phyloP scores from a whole-genome alignment of 495 filamentous ascomycete genomes.

The Neurospora hispaniola region DNA sequence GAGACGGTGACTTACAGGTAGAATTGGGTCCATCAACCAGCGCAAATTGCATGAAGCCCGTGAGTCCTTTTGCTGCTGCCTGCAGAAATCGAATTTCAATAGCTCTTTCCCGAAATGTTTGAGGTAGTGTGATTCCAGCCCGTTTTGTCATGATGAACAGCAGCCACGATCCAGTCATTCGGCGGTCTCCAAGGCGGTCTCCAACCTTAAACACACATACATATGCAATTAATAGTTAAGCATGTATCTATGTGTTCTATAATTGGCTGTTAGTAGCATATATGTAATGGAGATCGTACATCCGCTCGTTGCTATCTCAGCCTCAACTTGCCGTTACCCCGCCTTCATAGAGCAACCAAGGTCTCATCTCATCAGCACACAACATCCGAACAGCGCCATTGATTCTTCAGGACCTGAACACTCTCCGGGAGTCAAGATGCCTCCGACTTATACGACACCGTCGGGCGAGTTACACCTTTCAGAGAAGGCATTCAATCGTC shows the following conservation, averaged over 20 bases:
- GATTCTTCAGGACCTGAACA: background rate
- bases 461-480: background rate
- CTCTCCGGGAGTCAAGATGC: background rate
- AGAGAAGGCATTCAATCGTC: background rate
- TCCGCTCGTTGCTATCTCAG: background rate
- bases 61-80: background rate
- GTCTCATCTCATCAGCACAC: background rate
- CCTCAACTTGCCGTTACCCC: background rate
- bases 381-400: background rate
- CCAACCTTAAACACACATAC: background rate
- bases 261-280: background rate
- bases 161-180: background rate
- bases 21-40: background rate
- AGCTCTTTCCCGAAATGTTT: background rate
- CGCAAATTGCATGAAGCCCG: background rate
- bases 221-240: background rate
- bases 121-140: background rate
- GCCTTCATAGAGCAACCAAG: background rate
- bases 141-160: background rate
- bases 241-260: too few species aligned
- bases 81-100: background rate
- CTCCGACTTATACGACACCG: background rate
- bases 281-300: background rate
- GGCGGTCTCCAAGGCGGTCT: too few species aligned
- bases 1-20: background rate